Conservation (phyloP, 306 rosid species). For the Notholithocarpus densiflorus region DNA sequence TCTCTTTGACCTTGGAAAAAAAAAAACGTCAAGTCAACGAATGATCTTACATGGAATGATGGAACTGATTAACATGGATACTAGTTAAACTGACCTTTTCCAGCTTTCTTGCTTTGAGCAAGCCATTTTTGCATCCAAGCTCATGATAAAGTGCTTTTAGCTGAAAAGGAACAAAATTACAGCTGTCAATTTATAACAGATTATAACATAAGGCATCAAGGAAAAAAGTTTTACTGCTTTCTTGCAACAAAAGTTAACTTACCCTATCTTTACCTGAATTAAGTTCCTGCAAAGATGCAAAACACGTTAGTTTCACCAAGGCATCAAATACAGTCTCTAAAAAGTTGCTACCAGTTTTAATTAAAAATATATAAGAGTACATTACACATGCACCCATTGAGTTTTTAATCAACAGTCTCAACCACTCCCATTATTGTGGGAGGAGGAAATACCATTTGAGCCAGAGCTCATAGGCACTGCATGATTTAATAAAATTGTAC, state of each 20-base stretch:
- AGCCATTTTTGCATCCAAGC: slow-evolving; percentile 67
- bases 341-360: not conserved
- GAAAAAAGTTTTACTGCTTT: slow-evolving; percentile 16
- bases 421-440: no score
- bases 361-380: no score
- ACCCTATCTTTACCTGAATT: slow-evolving; percentile 71
- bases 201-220: not conserved
- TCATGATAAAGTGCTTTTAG: slow-evolving; percentile 63
- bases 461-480: no score
- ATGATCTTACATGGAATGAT: slow-evolving; percentile 13
- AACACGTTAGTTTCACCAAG: slow-evolving; percentile 8
- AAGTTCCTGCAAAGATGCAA: slow-evolving; percentile 63
- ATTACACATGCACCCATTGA: no score
- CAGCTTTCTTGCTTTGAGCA: slow-evolving; percentile 45
- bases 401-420: no score
- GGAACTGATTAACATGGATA: slow-evolving; percentile 10
- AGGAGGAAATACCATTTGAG: no score
- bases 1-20: slow-evolving; percentile 34
- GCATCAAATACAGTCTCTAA: not conserved
- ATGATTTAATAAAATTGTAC: not conserved
- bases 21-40: slow-evolving; percentile 21
- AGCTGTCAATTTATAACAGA: not conserved
- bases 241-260: slow-evolving; percentile 32
- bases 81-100: slow-evolving; percentile 50
- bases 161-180: slow-evolving; percentile 41